These are phyloP conservation scores for Teratosphaeria destructans DNA, from an alignment of 2,329 filamentous ascomycete genomes.

Conservation along the genomic window DNA sequence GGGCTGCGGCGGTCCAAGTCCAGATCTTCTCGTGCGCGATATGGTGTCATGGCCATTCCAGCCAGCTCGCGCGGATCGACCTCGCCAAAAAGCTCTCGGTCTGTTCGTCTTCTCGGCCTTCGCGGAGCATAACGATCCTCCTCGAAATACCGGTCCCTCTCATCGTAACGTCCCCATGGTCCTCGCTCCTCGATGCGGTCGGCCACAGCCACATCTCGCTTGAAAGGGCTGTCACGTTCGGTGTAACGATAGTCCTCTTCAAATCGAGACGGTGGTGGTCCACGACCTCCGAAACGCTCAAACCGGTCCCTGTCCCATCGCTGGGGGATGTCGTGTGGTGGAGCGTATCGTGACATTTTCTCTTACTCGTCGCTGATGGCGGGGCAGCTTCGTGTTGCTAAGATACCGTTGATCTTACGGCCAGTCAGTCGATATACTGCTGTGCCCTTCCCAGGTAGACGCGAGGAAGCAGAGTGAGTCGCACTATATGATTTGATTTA, in stretches of 20 bases:
- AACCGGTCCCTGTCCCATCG: slow-evolving; percentile 43
- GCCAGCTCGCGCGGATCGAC: slow-evolving; percentile 36
- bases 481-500: neutral
- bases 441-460: neutral
- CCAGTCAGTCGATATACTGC: neutral
- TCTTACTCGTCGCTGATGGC: neutral
- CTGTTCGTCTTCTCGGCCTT: slow-evolving; percentile 25
- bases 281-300: slow-evolving; percentile 33
- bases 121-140: slow-evolving; percentile 40
- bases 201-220: slow-evolving; percentile 33
- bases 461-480: neutral
- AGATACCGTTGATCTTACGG: neutral
- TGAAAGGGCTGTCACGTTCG: slow-evolving; percentile 28
- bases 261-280: slow-evolving; percentile 17
- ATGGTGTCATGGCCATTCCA: slow-evolving; percentile 46
- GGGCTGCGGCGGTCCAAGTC: slow-evolving; percentile 24
- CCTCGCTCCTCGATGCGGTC: slow-evolving; percentile 28
- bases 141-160: slow-evolving; percentile 41
- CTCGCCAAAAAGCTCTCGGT: slow-evolving; percentile 38
- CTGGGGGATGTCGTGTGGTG: slow-evolving; percentile 29
- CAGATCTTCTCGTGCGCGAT: slow-evolving; percentile 41
- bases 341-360: slow-evolving; percentile 1
- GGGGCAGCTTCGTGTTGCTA: neutral
- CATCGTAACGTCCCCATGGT: slow-evolving; percentile 34
- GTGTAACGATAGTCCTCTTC: slow-evolving; percentile 35